Evolutionary conservation across 192 early-diverging fungal genomes (phyloP).

Genomic region (Podila verticillata): DNA sequence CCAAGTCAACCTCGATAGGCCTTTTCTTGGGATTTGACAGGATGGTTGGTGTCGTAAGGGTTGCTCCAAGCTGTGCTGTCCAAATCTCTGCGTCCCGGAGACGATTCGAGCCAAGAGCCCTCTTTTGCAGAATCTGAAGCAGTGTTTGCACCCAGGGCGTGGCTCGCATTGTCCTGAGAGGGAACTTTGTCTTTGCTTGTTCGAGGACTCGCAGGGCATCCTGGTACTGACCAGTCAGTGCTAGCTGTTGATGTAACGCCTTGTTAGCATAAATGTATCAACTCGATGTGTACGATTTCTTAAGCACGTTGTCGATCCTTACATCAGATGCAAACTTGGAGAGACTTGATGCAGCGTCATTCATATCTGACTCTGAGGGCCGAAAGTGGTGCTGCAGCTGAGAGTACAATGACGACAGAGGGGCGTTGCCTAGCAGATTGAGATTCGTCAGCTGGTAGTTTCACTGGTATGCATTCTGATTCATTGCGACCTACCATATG

Average conservation of each 20-base stretch:
- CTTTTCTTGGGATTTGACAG: neutral
- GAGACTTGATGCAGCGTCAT: conserved; percentile 17
- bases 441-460: neutral
- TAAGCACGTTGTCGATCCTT: neutral
- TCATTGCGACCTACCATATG: conserved; percentile 21
- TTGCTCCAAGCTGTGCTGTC: conserved; percentile 19
- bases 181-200: conserved; percentile 25
- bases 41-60: conserved; percentile 9
- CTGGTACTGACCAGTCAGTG: conserved; percentile 9
- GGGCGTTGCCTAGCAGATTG: conserved; percentile 15
- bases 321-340: conserved; percentile 37
- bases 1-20: neutral
- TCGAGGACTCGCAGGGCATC: conserved; percentile 25
- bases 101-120: conserved; percentile 15
- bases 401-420: conserved; percentile 29
- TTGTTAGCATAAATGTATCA: neutral
- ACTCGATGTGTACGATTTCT: neutral
- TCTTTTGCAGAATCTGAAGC: conserved; percentile 30
- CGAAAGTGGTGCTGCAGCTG: conserved; percentile 34
- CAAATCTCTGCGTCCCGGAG: conserved; percentile 26
- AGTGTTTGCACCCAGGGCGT: conserved; percentile 39
- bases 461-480: too few species aligned
- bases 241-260: conserved; percentile 4
- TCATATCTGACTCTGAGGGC: conserved; percentile 25
- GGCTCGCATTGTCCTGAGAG: conserved; percentile 19